phyloP scores from a whole-genome alignment of 2,329 filamentous ascomycete species.

The Leptographium procerum region DNA sequence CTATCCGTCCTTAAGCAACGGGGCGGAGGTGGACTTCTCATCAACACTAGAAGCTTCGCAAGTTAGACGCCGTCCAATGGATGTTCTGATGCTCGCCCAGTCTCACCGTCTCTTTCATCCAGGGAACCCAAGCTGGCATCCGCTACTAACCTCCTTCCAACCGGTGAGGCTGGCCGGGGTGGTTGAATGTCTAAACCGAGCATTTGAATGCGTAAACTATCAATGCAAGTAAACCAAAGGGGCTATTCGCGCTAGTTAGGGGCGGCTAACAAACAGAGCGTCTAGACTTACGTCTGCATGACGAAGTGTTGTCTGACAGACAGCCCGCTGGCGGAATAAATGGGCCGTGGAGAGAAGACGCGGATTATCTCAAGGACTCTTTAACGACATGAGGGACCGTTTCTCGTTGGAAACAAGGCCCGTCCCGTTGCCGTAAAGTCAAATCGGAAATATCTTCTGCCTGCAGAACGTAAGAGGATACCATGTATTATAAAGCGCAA shows the following conservation, averaged over 20 bases:
- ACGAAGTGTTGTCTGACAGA: background rate
- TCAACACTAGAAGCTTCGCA: background rate
- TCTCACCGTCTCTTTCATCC: background rate
- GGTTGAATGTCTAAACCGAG: background rate
- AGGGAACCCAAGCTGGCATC: too few relatives aligned
- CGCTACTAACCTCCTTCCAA: background rate
- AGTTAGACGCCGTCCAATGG: background rate
- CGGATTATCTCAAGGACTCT: background rate
- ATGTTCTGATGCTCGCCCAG: background rate
- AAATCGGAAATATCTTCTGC: background rate
- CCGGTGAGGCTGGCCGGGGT: background rate
- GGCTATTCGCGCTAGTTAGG: background rate
- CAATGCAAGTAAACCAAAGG: background rate
- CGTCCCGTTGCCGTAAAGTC: conserved; percentile 2
- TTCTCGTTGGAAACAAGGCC: conserved; percentile 1
- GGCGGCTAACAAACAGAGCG: background rate
- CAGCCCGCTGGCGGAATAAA: background rate
- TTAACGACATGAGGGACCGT: background rate
- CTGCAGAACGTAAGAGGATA: too few relatives aligned
- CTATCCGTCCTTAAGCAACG: background rate
- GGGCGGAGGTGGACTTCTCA: background rate
- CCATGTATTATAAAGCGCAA: too few relatives aligned
- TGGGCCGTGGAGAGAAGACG: background rate
- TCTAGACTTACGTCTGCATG: background rate
- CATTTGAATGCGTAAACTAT: background rate